Conservation (phyloP, 441 rosid species). For the Dalechampia spathulata region DNA sequence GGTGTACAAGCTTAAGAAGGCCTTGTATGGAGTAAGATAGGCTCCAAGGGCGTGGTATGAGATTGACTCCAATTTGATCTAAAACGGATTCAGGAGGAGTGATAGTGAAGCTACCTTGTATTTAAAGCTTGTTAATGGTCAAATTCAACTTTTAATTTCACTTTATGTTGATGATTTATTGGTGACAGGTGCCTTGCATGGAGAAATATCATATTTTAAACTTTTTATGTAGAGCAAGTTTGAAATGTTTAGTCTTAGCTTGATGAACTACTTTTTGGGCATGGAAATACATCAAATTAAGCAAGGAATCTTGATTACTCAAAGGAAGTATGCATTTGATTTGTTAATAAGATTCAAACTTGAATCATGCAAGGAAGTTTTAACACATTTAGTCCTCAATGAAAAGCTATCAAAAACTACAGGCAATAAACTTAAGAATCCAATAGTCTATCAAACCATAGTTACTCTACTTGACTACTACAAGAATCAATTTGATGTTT, state of each 20-base stretch:
- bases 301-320: background rate
- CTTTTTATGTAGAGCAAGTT: background rate
- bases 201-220: background rate
- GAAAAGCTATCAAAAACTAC: background rate
- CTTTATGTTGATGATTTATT: conserved; percentile 3
- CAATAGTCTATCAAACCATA: background rate
- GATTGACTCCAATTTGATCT: background rate
- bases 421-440: background rate
- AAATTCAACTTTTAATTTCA: background rate
- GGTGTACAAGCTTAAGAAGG: conserved; percentile 1
- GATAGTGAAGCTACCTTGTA: accelerated
- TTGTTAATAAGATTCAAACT: background rate
- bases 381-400: background rate
- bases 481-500: background rate
- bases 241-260: background rate
- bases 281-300: background rate
- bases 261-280: background rate
- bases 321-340: background rate
- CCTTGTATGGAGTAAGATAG: background rate
- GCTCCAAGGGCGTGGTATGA: background rate
- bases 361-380: background rate
- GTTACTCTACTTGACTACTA: background rate
- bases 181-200: background rate
- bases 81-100: background rate
- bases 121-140: accelerated